Evolutionary conservation across 176 grass and related monocot genomes (phyloP).

Genomic region (Oryza rufipogon): DNA sequence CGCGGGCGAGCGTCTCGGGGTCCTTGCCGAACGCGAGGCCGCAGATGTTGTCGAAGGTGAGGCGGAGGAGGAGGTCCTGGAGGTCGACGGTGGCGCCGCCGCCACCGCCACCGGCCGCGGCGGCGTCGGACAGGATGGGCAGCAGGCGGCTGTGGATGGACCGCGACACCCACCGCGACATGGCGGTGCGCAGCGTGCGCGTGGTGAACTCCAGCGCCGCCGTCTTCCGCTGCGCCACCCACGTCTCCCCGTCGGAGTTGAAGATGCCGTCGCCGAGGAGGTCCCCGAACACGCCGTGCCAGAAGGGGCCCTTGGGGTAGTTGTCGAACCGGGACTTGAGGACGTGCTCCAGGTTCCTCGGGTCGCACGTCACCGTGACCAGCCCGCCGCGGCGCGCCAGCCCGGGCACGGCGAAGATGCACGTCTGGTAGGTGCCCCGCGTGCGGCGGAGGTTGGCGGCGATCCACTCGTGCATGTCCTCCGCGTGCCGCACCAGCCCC

Average conservation of each 20-base stretch:
- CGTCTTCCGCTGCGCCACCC: slow-evolving; percentile 91
- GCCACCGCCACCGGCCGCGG: neutral
- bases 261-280: slow-evolving; percentile 94
- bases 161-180: slow-evolving; percentile 84
- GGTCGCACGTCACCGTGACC: slow-evolving; percentile 83
- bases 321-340: slow-evolving; percentile 89
- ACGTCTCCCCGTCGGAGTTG: slow-evolving; percentile 94
- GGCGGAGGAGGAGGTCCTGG: slow-evolving; percentile 90
- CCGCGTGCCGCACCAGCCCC: slow-evolving; percentile 69
- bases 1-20: slow-evolving; percentile 78
- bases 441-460: slow-evolving; percentile 63
- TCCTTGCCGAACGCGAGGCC: slow-evolving; percentile 90
- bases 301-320: slow-evolving; percentile 97
- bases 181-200: slow-evolving; percentile 81
- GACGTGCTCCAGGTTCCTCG: slow-evolving; percentile 89
- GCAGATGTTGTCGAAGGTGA: slow-evolving; percentile 98
- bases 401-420: slow-evolving; percentile 74
- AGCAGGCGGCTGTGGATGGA: slow-evolving; percentile 81
- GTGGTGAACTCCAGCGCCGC: slow-evolving; percentile 97
- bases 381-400: slow-evolving; percentile 71
- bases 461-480: slow-evolving; percentile 99
- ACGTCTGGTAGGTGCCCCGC: slow-evolving; percentile 86
- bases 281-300: slow-evolving; percentile 88
- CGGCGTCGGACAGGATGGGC: slow-evolving; percentile 66
- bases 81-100: slow-evolving; percentile 51